Percentiles rank a stretch among this genome's conserved stretches.
phyloP scores from a whole-genome alignment of 208 protist genomes.

The Leishmania braziliensis region DNA sequence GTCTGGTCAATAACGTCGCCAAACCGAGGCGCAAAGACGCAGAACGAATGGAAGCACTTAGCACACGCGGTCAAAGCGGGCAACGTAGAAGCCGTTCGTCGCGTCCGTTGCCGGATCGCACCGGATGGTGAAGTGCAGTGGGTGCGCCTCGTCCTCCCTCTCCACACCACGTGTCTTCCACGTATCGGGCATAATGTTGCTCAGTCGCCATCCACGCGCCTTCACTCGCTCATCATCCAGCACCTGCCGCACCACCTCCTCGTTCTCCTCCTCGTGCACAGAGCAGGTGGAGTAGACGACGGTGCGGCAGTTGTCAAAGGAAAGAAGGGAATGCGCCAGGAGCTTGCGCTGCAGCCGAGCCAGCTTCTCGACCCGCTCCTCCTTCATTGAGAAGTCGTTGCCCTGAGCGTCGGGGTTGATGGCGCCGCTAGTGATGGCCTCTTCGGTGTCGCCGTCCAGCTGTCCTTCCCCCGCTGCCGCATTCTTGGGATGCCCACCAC shows the following conservation, averaged over 20 bases:
- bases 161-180: conserved; percentile 65
- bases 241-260: conserved; percentile 85
- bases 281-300: conserved; percentile 94
- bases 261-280: conserved; percentile 90
- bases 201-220: conserved; percentile 76
- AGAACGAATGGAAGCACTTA: conserved; percentile 5
- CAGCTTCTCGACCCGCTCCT: conserved; percentile 78
- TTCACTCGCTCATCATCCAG: conserved; percentile 76
- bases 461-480: conserved; percentile 13
- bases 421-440: conserved; percentile 14
- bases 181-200: conserved; percentile 74
- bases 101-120: conserved; percentile 72
- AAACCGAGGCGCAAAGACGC: background rate
- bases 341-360: conserved; percentile 87
- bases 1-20: background rate
- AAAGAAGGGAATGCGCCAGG: conserved; percentile 83
- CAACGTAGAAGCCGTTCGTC: conserved; percentile 90
- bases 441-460: conserved; percentile 9
- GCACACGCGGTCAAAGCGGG: conserved; percentile 73
- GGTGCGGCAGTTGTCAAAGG: conserved; percentile 85
- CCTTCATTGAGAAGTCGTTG: conserved; percentile 54
- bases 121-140: conserved; percentile 82
- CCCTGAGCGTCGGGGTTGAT: conserved; percentile 49
- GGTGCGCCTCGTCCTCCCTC: conserved; percentile 27
- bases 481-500: background rate